Base-by-base conservation (phyloP, 441 rosid species). In the Isatis lusitanica region DNA sequence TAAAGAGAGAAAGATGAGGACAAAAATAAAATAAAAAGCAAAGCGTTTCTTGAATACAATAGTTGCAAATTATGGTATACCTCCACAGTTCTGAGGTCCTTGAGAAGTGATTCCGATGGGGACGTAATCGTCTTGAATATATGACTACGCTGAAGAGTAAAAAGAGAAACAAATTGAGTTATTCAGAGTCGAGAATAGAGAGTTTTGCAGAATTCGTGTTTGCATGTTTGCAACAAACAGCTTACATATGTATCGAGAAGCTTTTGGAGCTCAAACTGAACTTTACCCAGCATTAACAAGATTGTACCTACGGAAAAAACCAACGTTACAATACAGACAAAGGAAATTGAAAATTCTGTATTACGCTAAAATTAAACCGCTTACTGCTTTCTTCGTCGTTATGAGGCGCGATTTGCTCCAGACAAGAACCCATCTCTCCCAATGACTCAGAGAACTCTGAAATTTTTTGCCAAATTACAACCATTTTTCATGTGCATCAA, bases 361-460 rank as follows among this genome's bases (percentile, higher is more conserved):
- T 26, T 26, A 26, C 28, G 28, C 28, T 26, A 26, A 26, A 26
- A 2, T 26, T 26, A 1, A 16, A 59, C 51, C 48, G 53, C 89
- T 80, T 80, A 93, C 99, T 81, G 73, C 89, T 87, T 79, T 88
- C 98, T 82, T 84, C 85, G 55, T 85, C 90, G 61, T 84, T 86
- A 44, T 87, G 87, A 40, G 85, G 81, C 15, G 90, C 79, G 9
- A 87, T 89, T 82, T 87, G 89, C 82, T 79, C 73, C 28, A 96
- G 86, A 84, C 96, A 93, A 39, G 87, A 79, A 75, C 99, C 98
- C 98, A 96, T 84, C 83, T 96, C 99, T 69, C 79, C 90, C 83
- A 96, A 76, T 3, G 99, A 91, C 73, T 91, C 99, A 3, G 99
- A 91, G 81, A 96, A 96, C 82, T 96, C 98, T 96, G 87, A 62